Evolutionary conservation across 1,284 basidiomycete species (phyloP).

Genomic region (Ustilago shanxiensis): DNA sequence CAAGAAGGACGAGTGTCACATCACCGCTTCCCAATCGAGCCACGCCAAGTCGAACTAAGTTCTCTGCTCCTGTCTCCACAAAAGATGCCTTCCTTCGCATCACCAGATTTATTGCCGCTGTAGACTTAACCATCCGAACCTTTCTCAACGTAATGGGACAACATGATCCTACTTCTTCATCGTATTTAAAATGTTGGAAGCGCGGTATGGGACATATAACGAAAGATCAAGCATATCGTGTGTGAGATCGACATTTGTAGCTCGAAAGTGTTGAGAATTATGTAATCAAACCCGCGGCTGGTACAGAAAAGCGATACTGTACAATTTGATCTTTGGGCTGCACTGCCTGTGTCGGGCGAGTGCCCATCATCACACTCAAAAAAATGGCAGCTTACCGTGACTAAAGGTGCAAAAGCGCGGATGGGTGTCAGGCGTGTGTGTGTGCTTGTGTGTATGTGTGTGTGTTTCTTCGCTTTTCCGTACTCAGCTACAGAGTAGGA

Average conservation of each 20-base stretch:
- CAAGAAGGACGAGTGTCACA: constrained; percentile 30
- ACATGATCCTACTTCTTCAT: too few relatives aligned
- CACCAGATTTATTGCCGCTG: not conserved
- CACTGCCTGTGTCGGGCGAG: not conserved
- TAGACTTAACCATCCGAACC: not conserved
- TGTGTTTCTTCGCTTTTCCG: constrained; percentile 5
- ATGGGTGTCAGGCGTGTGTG: not conserved
- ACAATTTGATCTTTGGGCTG: not conserved
- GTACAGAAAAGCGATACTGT: not conserved
- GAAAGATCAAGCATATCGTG: too few relatives aligned
- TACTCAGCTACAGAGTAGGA: not conserved
- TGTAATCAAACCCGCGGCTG: not conserved
- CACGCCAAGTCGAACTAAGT: constrained; percentile 5
- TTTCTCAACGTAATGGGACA: not conserved
- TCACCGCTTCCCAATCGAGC: constrained; percentile 13
- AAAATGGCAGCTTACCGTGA: constrained; percentile 8
- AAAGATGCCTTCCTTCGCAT: constrained; percentile 3
- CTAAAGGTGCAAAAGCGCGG: not conserved
- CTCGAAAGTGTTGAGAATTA: too few relatives aligned
- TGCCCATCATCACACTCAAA: not conserved
- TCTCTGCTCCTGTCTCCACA: not conserved
- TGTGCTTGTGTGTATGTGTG: too few relatives aligned
- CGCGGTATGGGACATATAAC: not conserved
- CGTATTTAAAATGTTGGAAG: not conserved
- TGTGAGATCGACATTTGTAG: too few relatives aligned